Base-by-base conservation (phyloP, 2,329 filamentous ascomycete genomes). In the Alternaria sp. region DNA sequence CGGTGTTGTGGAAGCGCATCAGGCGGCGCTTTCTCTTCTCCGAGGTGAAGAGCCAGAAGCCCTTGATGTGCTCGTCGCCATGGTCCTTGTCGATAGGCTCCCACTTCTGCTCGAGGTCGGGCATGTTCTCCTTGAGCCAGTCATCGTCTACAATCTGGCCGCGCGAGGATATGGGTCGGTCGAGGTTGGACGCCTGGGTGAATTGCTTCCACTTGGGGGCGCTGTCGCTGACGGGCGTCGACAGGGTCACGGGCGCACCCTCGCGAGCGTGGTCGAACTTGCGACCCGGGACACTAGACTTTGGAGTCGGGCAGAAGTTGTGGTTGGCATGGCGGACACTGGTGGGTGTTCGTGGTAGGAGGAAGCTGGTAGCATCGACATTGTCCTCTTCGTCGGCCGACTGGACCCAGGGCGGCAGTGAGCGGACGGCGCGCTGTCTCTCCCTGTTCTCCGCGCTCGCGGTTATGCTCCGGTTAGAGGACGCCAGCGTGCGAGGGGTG, bases 1-100 rank as follows among this genome's bases (percentile, higher is more conserved):
- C 83, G 38, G 87, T 86, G 54, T 86, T 85, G 84, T 91, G 90
- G 52, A 90, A 79, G 57, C 88, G 85, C 74, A 88, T 86, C 63
- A 85, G 78, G 79, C 84, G 85, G 59, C 81, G 81, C 67, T 85
- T 81, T 51, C 84, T 81, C 67, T 84, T 84, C 22, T 78, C 76
- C 11, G 78, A 76, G 60, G 73, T 82, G 59, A 84, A 80, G 51
- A 84, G 67, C 74, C 83, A 85, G 66, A 84, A 84, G 44, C 82
- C 81, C 63, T 79, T 82, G 61, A 80, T 75, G 51, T 82, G 81
- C 62, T 84, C 78, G 46, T 79, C 80, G 60, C 82, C 80, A 38
- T 85, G 81, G 28, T 85, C 82, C 59, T 83, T 79, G 64, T 87
- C 85, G 27, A 83, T 82, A 45, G 83, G 84, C 46, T 86, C 79